Base-by-base conservation (phyloP, 768 basidiomycete genomes). In the Mrakia hoshinonis region DNA sequence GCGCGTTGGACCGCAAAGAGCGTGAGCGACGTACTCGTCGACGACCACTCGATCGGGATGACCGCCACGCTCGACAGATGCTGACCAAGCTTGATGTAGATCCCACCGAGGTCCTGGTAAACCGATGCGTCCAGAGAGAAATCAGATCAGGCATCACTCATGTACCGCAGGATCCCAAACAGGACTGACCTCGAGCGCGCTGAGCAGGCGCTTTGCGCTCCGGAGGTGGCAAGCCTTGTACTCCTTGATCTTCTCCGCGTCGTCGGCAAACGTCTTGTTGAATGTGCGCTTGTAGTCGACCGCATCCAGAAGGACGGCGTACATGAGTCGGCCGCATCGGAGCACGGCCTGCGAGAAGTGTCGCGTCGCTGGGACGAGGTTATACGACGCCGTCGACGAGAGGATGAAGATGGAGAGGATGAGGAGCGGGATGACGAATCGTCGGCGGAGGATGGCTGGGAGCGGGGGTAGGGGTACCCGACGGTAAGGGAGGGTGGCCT, bases 291-390 rank as follows among this genome's bases (percentile, higher is more conserved):
- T 78, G 76, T 77, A 78, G 73, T 79, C 74, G 65, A 77, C 26
- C 13, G 79, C 74, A 67, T 77, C 74, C 20, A 77, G 63, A 3
- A 75, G 34, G 34, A 83, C 82, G 80, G 80, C 80, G 84, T 85
- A 81, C 66, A 88, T 92, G 67, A 96, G 85, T 64, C 90, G 84
- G 3, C 88, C 87, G 78, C 92, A 94, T 69, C 95, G 85, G 54
- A 86, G 81, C 29, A 84, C 81, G 13, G 94, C 92, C 65, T 95
- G 82, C 7, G 85, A 79, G 2, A 85, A 81, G 79, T 95, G 89
- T 52, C 91, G 84, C 76, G 91, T 87, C 1, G 91, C 87, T 68
- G 89, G 84, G 72, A 82, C 84, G 39, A 85, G 84, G 70, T 91
- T 80, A 79, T 91, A 95, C 18, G 86, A 73, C 7, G 74, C 58